Percentiles rank a stretch among this genome's conserved stretches.
Evolutionary conservation across 495 filamentous ascomycete genomes (phyloP).

Genomic region (Penicillium samsonianum): DNA sequence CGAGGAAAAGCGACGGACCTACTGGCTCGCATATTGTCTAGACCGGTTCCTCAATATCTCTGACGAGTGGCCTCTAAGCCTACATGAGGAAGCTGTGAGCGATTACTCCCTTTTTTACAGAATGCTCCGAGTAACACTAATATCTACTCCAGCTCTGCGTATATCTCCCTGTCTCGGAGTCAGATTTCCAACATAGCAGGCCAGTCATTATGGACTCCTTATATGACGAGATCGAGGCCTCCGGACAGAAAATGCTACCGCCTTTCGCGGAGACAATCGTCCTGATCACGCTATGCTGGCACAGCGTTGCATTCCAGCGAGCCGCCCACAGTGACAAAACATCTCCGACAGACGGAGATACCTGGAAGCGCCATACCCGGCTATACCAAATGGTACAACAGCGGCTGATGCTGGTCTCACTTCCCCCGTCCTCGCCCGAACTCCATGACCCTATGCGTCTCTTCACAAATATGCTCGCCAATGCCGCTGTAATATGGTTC

Average conservation of each 20-base stretch:
- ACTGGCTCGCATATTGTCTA: conserved; percentile 59
- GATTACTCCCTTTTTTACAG: not conserved
- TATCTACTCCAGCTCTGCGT: not conserved
- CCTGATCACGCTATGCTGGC: conserved; percentile 11
- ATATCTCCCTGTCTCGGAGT: conserved; percentile 8
- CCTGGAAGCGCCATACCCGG: conserved; percentile 3
- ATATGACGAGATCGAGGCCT: conserved; percentile 4
- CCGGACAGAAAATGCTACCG: conserved; percentile 6
- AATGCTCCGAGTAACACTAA: not conserved
- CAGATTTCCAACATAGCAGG: conserved; percentile 11
- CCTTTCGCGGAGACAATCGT: conserved; percentile 9
- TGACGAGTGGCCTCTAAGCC: conserved; percentile 47
- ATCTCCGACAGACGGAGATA: not conserved
- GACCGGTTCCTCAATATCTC: conserved; percentile 54
- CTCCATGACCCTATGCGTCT: conserved; percentile 11
- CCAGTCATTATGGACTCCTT: conserved; percentile 3
- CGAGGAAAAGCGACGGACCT: conserved; percentile 54
- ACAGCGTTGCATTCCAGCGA: conserved; percentile 5
- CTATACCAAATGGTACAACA: conserved; percentile 9
- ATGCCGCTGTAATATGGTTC: conserved; percentile 10
- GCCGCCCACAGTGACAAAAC: not conserved
- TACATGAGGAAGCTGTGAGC: conserved; percentile 40
- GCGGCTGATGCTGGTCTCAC: conserved; percentile 9
- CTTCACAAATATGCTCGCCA: conserved; percentile 12
- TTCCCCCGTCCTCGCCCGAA: conserved; percentile 3